These are phyloP conservation scores for Colletotrichum godetiae DNA, from an alignment of 2,329 filamentous ascomycete genomes.

Conservation along the genomic window DNA sequence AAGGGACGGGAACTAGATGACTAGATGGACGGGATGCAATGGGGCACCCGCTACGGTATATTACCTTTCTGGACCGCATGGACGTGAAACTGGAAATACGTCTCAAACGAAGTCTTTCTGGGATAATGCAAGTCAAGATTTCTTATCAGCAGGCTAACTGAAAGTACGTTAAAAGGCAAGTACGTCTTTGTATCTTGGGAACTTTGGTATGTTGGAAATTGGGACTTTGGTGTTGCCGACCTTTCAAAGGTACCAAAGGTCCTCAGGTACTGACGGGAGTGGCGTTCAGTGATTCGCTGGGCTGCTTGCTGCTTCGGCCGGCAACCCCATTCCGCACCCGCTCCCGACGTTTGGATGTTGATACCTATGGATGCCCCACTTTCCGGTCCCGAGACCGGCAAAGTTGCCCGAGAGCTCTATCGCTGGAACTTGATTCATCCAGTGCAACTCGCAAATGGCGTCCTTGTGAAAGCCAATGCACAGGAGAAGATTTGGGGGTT, in stretches of 20 bases:
- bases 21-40: not conserved
- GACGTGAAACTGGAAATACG: not conserved
- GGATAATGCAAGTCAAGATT: no score
- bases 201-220: not conserved
- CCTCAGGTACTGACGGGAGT: not conserved
- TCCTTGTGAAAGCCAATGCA: not conserved
- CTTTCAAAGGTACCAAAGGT: no score
- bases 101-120: not conserved
- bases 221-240: not conserved
- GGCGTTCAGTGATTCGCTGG: not conserved
- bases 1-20: not conserved
- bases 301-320: not conserved
- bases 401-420: not conserved
- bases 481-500: not conserved
- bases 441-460: not conserved
- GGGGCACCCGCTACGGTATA: no score
- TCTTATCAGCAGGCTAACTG: not conserved
- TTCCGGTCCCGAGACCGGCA: constrained; percentile 32
- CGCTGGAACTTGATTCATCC: not conserved
- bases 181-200: not conserved
- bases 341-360: not conserved
- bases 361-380: not conserved
- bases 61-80: not conserved
- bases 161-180: not conserved
- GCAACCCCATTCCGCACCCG: not conserved